Evolutionary conservation across 1,284 basidiomycete species (phyloP).

Genomic region (Phellinidium pouzarii): DNA sequence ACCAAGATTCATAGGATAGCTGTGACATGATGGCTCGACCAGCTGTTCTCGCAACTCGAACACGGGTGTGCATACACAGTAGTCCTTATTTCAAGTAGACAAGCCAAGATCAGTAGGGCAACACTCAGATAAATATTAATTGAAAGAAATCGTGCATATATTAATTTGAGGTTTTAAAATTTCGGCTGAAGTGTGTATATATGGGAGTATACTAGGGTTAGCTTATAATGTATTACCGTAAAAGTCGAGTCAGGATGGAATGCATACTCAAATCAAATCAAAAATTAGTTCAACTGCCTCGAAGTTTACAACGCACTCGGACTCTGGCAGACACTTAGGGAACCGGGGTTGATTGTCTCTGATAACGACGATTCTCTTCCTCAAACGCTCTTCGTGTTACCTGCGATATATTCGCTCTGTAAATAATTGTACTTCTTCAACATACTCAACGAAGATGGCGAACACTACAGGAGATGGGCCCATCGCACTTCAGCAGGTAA

Average conservation of each 20-base stretch:
- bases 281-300: not conserved
- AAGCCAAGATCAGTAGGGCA: too few relatives aligned
- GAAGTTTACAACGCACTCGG: too few relatives aligned
- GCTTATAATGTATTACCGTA: not conserved
- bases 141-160: too few relatives aligned
- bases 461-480: constrained; percentile 15
- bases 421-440: constrained; percentile 6
- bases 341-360: not conserved
- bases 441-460: constrained; percentile 4
- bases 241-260: not conserved
- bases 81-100: not conserved
- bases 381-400: constrained; percentile 7
- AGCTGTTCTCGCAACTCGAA: constrained; percentile 3
- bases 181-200: too few relatives aligned
- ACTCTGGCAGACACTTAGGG: too few relatives aligned
- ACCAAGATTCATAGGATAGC: constrained; percentile 47
- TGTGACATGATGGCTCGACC: constrained; percentile 14
- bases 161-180: too few relatives aligned
- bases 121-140: too few relatives aligned
- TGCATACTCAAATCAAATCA: not conserved
- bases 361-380: constrained; percentile 5
- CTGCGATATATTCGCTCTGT: constrained; percentile 12
- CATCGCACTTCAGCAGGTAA: constrained; percentile 30
- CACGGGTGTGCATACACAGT: not conserved
- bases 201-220: too few relatives aligned